Evolutionary conservation across 2,329 filamentous ascomycete species (phyloP).

Genomic region (Escovopsis weberi): DNA sequence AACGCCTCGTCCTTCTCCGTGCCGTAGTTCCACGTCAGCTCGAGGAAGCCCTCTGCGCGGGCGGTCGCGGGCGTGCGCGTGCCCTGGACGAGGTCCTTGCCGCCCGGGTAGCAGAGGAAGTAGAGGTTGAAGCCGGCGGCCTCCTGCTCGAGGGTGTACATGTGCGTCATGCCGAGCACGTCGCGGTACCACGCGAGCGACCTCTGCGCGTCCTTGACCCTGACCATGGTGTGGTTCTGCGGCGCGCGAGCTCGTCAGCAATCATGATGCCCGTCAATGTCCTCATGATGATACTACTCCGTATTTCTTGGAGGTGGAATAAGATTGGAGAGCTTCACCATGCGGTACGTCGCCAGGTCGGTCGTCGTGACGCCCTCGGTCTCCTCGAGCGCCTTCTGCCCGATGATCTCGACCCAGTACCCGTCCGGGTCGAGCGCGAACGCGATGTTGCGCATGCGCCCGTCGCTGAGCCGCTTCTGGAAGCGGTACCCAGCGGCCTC

Average conservation of each 20-base stretch:
- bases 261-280: no score
- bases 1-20: conserved; percentile 78
- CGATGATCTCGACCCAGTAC: conserved; percentile 76
- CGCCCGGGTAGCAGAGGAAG: conserved; percentile 68
- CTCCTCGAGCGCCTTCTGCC: conserved; percentile 55
- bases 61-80: conserved; percentile 46
- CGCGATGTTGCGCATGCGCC: conserved; percentile 74
- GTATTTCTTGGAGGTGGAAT: background rate
- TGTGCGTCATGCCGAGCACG: conserved; percentile 72
- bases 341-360: conserved; percentile 60
- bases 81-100: conserved; percentile 36
- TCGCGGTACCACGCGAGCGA: conserved; percentile 74
- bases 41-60: conserved; percentile 68
- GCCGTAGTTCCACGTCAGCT: conserved; percentile 74
- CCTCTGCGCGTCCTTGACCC: conserved; percentile 68
- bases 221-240: conserved; percentile 85
- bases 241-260: background rate
- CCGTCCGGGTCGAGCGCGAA: conserved; percentile 82
- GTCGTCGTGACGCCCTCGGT: conserved; percentile 60
- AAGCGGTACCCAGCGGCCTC: conserved; percentile 86
- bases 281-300: no score
- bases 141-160: conserved; percentile 56
- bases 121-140: conserved; percentile 75
- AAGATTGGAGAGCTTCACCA: conserved; percentile 25
- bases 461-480: conserved; percentile 87